Conservation (phyloP, 345 rosid genomes). For the Diplotaxis tenuifolia region DNA sequence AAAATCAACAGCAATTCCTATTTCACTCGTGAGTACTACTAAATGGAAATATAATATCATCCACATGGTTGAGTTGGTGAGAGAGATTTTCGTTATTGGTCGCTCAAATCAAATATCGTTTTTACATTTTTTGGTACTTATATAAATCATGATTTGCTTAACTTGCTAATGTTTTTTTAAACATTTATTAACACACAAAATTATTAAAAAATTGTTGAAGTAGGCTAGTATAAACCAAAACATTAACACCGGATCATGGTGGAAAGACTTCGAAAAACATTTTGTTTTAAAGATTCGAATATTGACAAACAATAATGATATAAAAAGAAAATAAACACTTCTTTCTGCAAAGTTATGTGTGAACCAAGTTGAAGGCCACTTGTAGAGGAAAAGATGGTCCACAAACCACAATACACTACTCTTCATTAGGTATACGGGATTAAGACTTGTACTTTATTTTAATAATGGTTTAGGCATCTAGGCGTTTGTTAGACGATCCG, state of each 20-base stretch:
- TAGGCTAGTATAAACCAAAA: neutral
- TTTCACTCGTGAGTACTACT: neutral
- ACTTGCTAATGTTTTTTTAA: neutral
- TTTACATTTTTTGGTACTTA: neutral
- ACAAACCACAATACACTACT: neutral
- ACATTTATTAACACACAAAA: neutral
- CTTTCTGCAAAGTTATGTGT: neutral
- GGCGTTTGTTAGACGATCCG: neutral
- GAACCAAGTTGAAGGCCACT: conserved; percentile 5
- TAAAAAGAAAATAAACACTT: neutral
- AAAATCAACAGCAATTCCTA: neutral
- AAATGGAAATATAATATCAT: neutral
- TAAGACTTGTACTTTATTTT: neutral
- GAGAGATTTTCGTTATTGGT: neutral
- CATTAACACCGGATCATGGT: conserved; percentile 3
- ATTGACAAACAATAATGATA: neutral
- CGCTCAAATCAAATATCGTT: neutral
- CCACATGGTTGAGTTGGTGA: neutral
- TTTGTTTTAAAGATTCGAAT: conserved; percentile 2
- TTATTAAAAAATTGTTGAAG: neutral
- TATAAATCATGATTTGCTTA: neutral
- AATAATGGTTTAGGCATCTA: conserved; percentile 1
- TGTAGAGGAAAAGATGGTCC: conserved; percentile 3
- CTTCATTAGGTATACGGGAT: neutral
- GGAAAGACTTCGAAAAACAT: neutral